phyloP scores from a whole-genome alignment of 192 early-diverging fungal genomes.

The Cetraspora pellucida region DNA sequence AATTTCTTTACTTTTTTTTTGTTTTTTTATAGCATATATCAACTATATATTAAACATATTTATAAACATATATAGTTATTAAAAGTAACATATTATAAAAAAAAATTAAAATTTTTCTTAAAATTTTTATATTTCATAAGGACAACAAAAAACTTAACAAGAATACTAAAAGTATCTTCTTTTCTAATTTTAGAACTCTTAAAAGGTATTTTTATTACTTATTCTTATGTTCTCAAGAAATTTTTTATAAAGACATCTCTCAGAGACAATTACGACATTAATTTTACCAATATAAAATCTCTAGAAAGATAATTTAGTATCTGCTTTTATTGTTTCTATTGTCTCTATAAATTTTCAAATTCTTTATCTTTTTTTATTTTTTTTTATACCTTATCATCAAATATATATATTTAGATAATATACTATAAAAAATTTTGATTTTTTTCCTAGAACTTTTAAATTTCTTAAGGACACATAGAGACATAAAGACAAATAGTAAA shows the following conservation, averaged over 20 bases:
- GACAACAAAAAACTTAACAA: neutral
- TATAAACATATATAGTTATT: too few species aligned
- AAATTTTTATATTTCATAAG: neutral
- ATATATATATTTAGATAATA: neutral
- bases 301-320: too few species aligned
- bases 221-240: neutral
- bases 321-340: neutral
- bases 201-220: neutral
- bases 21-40: neutral
- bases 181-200: neutral
- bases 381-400: neutral
- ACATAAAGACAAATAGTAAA: neutral
- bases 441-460: slow-evolving; percentile 8
- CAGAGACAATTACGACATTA: too few species aligned
- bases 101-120: too few species aligned
- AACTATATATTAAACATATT: neutral
- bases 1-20: neutral
- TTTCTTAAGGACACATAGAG: neutral
- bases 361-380: neutral
- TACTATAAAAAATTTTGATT: neutral
- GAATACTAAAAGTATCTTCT: neutral
- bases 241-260: too few species aligned
- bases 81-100: too few species aligned
- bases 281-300: too few species aligned
- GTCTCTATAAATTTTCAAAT: neutral